Percentiles rank a stretch among this genome's conserved stretches.
phyloP scores from a whole-genome alignment of 1,284 basidiomycete genomes.

The Trichosporon faecale region DNA sequence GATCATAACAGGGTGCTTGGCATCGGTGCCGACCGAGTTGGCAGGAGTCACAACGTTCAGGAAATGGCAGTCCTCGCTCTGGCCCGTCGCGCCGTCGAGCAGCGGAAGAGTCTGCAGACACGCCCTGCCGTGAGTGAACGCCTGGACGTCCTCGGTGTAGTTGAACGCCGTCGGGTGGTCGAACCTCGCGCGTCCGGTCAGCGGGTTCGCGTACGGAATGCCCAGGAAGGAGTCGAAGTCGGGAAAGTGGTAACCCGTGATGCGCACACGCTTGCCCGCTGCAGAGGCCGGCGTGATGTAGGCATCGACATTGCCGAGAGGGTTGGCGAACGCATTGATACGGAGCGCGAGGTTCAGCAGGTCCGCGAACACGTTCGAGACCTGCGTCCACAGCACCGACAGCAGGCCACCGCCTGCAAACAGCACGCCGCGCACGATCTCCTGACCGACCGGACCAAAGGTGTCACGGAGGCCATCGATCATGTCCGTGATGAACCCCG shows the following conservation, averaged over 20 bases:
- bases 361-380: background rate
- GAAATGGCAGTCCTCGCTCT: constrained; percentile 52
- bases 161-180: constrained; percentile 29
- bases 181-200: constrained; percentile 46
- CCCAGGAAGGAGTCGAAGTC: constrained; percentile 7
- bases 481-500: background rate
- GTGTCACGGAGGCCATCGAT: background rate
- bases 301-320: background rate
- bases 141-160: constrained; percentile 36
- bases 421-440: background rate
- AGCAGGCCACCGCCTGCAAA: background rate
- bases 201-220: constrained; percentile 12
- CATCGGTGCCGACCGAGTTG: constrained; percentile 23
- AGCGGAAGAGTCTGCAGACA: constrained; percentile 29
- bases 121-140: constrained; percentile 30
- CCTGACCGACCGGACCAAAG: background rate
- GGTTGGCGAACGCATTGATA: background rate
- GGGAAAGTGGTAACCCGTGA: background rate
- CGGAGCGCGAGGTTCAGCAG: background rate
- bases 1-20: constrained; percentile 49
- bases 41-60: constrained; percentile 48
- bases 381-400: background rate
- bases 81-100: constrained; percentile 16
- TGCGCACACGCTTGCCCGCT: background rate
- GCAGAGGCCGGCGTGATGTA: background rate